Base-by-base conservation (phyloP, 2,329 filamentous ascomycete species). In the Xylariomycetidae sp. region DNA sequence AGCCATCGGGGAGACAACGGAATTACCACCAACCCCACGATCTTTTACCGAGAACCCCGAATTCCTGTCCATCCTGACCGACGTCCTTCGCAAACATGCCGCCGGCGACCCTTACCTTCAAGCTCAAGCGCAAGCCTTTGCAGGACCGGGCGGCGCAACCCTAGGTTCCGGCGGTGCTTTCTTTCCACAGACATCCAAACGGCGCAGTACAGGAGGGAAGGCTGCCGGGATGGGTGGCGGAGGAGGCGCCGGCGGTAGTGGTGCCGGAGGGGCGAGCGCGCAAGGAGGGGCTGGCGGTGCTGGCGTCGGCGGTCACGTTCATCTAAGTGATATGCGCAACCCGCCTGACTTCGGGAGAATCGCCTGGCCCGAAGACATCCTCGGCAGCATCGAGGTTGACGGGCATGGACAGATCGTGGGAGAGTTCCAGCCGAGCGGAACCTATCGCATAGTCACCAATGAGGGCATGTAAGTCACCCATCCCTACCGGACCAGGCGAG, bases 321-420 rank as follows among this genome's bases (percentile, higher is more conserved):
- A 84, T 55, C 62, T 84, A 5, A 79, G 75, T 35, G 79, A 84
- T 50, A 49, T 63, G 33, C 62, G 79, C 33, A 80, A 79, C 32
- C 76, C 77, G 2, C 78, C 76, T 1, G 78, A 81, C 47, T 83
- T 70, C 63, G 79, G 79, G 12, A 60, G 79, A 32, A 82, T 83
- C 50, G 76, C 79, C 2, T 82, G 74, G 66, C 78, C 79, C 1
- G 79, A 83, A 48, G 79, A 84, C 48, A 84, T 84, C 23, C 61
- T 84, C 34, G 79, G 79, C 23, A 82, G 78, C 42, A 66, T 83
- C 25, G 73, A 82, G 50, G 79, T 83, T 5, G 67, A 81, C 49
- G 65, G 63, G 2, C 43, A 58, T 6, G 79, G 79, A 0, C 52
- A 68, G 18, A 71, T 82, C 32, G 61, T 79, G 17, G 74, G 75